Base-by-base conservation (phyloP, 78 protist species). In the Trichosphaerium sp. region DNA sequence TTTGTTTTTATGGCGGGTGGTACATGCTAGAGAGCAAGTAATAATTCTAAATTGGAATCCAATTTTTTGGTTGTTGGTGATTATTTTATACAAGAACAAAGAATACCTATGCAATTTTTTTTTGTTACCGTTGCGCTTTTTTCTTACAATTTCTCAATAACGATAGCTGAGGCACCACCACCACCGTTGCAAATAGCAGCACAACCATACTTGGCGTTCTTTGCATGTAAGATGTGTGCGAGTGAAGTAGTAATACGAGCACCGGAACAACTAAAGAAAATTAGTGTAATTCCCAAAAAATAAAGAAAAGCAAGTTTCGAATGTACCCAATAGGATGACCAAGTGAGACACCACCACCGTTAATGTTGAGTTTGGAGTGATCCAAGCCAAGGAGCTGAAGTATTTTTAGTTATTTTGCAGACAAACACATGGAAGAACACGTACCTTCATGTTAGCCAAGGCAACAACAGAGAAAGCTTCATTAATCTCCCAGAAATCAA, bases 261-360 rank as follows among this genome's bases (percentile, higher is more conserved):
- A 42, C 99, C 97, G n/a, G 90, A 76, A 25, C 61, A 31, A 37
- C 64, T 57, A 38, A 12, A 21, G 6, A 6, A 4, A 10, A 55
- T 4, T 5, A 42, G 32, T 32, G 0, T 12, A 4, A 8, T 58
- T 0, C 49, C 39, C 11, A 23, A 18, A 12, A 14, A 14, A 14
- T 12, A 12, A 37, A 5, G 65, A 12, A 29, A 15, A 7, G 42
- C 35, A 12, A 5, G 21, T 31, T 6, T 25, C 25, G 8, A 37
- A 11, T 34, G 37, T 12, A 29, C 37, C 99, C 99, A 41, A 97
- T 83, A 21, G 99, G 99, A 63, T 97, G 99, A 39, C 99, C 99
- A 10, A 95, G 23, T 1, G 97, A 70, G 43, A 95, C 97, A 18
- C 96, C 99, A 38, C 99, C 99, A 15, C 99, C 99, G 41, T 55